phyloP scores from a whole-genome alignment of 352 stramenopile genomes.

The Pythium rhizo-oryzae region DNA sequence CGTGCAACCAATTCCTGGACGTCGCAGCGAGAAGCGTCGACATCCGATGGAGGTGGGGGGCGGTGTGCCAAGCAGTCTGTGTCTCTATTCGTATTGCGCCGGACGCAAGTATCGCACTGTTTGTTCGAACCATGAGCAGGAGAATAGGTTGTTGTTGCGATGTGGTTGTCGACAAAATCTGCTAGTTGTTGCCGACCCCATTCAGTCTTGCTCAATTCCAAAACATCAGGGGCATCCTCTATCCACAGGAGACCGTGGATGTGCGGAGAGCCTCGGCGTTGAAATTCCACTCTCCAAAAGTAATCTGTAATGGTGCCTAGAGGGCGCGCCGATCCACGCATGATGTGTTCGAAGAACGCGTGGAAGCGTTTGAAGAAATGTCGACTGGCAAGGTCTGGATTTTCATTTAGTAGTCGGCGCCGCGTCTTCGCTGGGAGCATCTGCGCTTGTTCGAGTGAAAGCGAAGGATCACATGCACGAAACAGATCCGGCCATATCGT shows the following conservation, averaged over 20 bases:
- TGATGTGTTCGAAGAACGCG: conserved; percentile 24
- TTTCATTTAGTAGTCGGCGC: conserved; percentile 20
- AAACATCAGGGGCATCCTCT: neutral
- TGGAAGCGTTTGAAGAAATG: conserved; percentile 34
- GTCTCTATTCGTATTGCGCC: neutral
- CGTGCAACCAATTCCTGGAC: neutral
- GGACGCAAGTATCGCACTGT: neutral
- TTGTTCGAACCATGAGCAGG: neutral
- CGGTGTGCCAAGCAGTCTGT: neutral
- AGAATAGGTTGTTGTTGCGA: no score
- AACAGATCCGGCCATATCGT: conserved; percentile 36
- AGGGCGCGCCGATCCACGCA: conserved; percentile 9
- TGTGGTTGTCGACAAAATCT: neutral
- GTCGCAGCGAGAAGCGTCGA: neutral
- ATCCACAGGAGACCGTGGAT: conserved; percentile 8
- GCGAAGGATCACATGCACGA: conserved; percentile 16
- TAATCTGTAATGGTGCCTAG: neutral
- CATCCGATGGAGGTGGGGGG: no score
- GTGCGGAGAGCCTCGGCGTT: conserved; percentile 7
- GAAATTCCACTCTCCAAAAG: conserved; percentile 9
- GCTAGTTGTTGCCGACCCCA: neutral
- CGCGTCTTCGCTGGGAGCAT: neutral
- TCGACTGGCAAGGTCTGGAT: conserved; percentile 25
- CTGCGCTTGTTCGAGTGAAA: conserved; percentile 2
- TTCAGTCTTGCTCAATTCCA: neutral